Evolutionary conservation across 306 rosid species (phyloP).

Genomic region (Carpinus viminea): DNA sequence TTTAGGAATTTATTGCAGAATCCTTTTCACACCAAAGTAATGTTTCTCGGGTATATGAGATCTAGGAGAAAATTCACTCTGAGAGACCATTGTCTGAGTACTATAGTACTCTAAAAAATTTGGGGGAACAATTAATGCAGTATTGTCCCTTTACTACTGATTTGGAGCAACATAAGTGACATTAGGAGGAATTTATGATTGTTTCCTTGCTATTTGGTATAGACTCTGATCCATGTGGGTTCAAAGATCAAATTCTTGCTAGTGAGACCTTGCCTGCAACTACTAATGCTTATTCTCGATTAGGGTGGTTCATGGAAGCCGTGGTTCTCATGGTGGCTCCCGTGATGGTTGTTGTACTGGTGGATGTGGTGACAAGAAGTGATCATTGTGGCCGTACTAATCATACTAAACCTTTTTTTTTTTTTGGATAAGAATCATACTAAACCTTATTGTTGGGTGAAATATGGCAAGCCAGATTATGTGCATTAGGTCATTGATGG

Average conservation of each 20-base stretch:
- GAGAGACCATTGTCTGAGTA: neutral
- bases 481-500: no score
- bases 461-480: neutral
- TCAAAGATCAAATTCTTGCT: neutral
- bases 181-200: neutral
- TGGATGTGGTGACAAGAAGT: neutral
- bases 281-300: neutral
- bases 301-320: neutral
- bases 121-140: no score
- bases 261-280: neutral
- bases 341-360: neutral
- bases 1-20: neutral
- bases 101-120: no score
- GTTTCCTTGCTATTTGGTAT: neutral
- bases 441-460: neutral
- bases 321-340: neutral
- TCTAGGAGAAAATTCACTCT: no score
- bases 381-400: neutral
- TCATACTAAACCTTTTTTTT: neutral
- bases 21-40: no score
- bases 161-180: neutral
- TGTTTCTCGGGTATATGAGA: no score
- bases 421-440: no score
- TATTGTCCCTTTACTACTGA: neutral
- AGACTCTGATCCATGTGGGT: neutral